Evolutionary conservation across 306 rosid genomes (phyloP).

Genomic region (Inga laurina): DNA sequence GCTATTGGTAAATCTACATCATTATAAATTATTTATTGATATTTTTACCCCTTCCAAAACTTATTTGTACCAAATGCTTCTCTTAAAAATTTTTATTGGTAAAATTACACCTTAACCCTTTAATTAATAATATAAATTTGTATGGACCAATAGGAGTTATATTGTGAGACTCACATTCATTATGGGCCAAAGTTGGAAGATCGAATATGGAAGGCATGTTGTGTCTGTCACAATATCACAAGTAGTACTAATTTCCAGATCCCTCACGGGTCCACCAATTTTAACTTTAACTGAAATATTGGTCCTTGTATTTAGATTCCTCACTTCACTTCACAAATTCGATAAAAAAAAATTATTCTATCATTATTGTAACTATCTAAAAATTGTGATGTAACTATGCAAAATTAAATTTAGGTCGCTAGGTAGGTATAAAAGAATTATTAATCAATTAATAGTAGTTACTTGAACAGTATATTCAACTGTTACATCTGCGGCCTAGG

Average conservation of each 20-base stretch:
- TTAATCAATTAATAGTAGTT: neutral
- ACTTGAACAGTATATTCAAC: neutral
- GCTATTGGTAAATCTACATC: too few species aligned
- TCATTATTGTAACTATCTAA: neutral
- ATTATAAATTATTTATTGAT: too few species aligned
- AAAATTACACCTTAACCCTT: too few species aligned
- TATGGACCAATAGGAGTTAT: conserved; percentile 3
- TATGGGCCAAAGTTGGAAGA: neutral
- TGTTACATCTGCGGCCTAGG: neutral
- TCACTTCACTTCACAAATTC: neutral
- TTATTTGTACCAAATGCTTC: too few species aligned
- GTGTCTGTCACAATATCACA: neutral
- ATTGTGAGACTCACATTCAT: neutral
- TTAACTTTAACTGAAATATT: neutral
- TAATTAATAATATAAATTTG: neutral
- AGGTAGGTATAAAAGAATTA: neutral
- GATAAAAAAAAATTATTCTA: neutral
- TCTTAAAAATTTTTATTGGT: too few species aligned
- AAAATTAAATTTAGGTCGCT: neutral
- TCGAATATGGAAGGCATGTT: conserved; percentile 13
- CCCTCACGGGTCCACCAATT: neutral
- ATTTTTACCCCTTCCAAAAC: too few species aligned
- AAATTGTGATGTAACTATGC: neutral
- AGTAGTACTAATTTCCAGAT: neutral
- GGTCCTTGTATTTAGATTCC: neutral